These are phyloP conservation scores for Lyophyllum shimeji DNA, from an alignment of 768 basidiomycete species.

Conservation along the genomic window DNA sequence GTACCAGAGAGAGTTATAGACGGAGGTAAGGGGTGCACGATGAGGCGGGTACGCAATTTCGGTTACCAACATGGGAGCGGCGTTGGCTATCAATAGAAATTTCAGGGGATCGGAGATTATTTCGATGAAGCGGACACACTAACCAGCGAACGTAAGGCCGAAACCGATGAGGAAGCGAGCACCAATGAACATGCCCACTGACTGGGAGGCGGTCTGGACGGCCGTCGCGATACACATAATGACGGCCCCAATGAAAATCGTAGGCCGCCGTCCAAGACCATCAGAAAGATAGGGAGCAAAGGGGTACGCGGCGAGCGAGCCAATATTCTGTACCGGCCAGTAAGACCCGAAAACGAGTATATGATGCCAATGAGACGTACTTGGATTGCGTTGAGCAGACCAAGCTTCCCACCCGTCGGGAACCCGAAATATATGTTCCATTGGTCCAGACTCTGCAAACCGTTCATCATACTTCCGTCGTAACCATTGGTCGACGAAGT, in stretches of 20 bases:
- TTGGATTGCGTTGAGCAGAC: conserved; percentile 75
- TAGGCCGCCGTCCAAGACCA: conserved; percentile 62
- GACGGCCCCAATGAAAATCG: conserved; percentile 67
- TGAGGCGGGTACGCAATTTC: conserved; percentile 86
- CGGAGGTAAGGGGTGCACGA: conserved; percentile 74
- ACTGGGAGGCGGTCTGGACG: conserved; percentile 70
- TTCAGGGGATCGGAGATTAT: conserved; percentile 13
- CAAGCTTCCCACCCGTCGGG: conserved; percentile 58
- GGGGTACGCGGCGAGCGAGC: conserved; percentile 64
- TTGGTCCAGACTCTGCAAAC: conserved; percentile 63
- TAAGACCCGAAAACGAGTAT: background rate
- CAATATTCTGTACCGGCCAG: conserved; percentile 54
- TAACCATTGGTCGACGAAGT: conserved; percentile 77
- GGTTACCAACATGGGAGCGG: conserved; percentile 82
- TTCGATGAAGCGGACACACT: conserved; percentile 13
- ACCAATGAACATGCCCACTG: conserved; percentile 77
- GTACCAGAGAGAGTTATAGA: conserved; percentile 87
- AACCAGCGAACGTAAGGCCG: conserved; percentile 69
- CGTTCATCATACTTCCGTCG: conserved; percentile 81
- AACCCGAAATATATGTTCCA: conserved; percentile 64
- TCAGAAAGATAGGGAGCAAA: conserved; percentile 74
- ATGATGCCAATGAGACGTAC: conserved; percentile 31
- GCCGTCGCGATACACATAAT: conserved; percentile 71
- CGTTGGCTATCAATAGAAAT: conserved; percentile 43
- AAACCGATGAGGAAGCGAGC: conserved; percentile 80